These are phyloP conservation scores for Erodium maritimum DNA, from an alignment of 345 rosid species.

Conservation along the genomic window DNA sequence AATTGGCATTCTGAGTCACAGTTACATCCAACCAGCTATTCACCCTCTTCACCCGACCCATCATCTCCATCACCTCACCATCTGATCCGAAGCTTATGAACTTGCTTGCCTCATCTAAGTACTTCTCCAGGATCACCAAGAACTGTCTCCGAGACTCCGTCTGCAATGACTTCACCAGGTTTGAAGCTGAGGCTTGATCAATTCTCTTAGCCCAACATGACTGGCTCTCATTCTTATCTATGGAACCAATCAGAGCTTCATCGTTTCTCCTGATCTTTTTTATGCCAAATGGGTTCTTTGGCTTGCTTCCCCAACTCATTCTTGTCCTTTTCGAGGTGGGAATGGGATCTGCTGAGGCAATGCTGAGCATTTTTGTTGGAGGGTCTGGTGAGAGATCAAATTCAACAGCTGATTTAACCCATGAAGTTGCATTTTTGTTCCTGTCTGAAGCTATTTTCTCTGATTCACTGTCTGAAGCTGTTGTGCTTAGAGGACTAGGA, in stretches of 20 bases:
- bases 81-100: conserved; percentile 21
- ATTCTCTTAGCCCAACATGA: conserved; percentile 30
- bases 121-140: conserved; percentile 40
- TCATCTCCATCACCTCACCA: conserved; percentile 27
- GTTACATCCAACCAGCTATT: conserved; percentile 49
- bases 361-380: conserved; percentile 4
- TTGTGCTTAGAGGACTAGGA: conserved; percentile 8
- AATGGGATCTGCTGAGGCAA: not conserved
- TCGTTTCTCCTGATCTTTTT: conserved; percentile 14
- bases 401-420: conserved; percentile 53
- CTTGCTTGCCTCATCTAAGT: conserved; percentile 31
- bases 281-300: conserved; percentile 3
- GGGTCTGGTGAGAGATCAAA: conserved; percentile 36
- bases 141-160: conserved; percentile 40
- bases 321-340: not conserved
- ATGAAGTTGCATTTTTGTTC: conserved; percentile 33
- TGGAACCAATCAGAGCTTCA: conserved; percentile 12
- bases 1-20: conserved; percentile 9
- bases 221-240: conserved; percentile 9
- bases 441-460: conserved; percentile 29
- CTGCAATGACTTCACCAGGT: conserved; percentile 31
- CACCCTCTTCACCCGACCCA: conserved; percentile 50
- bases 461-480: conserved; percentile 14
- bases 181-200: conserved; percentile 15
- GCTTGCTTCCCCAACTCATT: conserved; percentile 7